Evolutionary conservation across 2,329 filamentous ascomycete species (phyloP), one percentile per base, ranked within the genome.

Genomic region (Colletotrichum brevisporum): DNA sequence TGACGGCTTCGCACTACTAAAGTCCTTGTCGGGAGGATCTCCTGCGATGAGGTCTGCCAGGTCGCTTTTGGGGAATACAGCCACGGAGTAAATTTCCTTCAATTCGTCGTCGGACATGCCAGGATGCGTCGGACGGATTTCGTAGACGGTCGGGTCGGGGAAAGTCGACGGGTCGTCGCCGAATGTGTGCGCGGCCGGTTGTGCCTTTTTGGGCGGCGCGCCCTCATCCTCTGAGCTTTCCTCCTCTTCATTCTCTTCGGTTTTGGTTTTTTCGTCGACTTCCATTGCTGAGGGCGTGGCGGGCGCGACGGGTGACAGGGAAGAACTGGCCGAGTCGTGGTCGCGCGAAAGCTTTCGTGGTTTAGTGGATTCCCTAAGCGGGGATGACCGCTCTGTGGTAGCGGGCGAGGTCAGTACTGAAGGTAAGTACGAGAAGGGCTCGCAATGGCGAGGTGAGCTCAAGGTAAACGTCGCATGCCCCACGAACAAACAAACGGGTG

Each of bases 141-240:
- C 93, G 83, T 99, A 99, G 57, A 98, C 88, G 43, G 95, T 97
- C 1, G 95, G 94, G 77, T 99, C 96, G 21, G 89, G 89, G 75
- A 95, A 97, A n/a, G 91, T 94, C 27, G 94, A 93, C 0, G 95
- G 95, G 76, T 98, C 94, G 47, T 95, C 91, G 68, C 95, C 95
- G 78, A 98, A 98, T 1, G 94, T 95, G 80, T 97, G 93, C 76
- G 91, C 91, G 68, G 95, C 92, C 5, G 93, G 94, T 48, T 88
- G 85, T 57, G 91, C 89, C 27, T 88, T 86, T 71, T 86, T 85
- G 76, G 91, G 86, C 67, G 88, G 87, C 74, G 89, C 83, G 74
- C 88, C 82, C 77, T 90, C 86, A 69, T 91, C 89, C 71, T 89
- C 83, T 55, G 86, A 88, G 71, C 85, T 88, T 13, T 82, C 86